Percentiles rank a stretch among this genome's conserved stretches.
Evolutionary conservation across 1,284 basidiomycete species (phyloP).

Genomic region (Mrakiaceae sp.): DNA sequence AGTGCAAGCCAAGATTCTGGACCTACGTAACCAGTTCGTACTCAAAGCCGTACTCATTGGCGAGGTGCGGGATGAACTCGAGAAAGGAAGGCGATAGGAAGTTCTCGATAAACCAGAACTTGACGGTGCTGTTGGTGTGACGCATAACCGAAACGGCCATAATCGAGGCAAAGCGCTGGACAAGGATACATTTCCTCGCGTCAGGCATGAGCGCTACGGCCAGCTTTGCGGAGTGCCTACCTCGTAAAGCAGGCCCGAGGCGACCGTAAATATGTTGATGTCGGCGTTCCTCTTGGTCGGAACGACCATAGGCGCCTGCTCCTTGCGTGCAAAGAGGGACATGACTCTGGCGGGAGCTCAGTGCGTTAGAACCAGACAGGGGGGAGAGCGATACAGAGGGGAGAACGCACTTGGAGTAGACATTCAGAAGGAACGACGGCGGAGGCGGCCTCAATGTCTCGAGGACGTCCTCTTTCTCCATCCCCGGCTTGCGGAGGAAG

Average conservation of each 20-base stretch:
- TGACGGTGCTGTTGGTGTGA: conserved; percentile 85
- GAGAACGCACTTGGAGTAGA: conserved; percentile 22
- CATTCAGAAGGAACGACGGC: conserved; percentile 10
- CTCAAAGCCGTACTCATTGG: conserved; percentile 79
- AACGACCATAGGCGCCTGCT: neutral
- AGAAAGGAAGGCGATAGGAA: conserved; percentile 96
- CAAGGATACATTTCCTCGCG: neutral
- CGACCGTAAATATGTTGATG: conserved; percentile 98
- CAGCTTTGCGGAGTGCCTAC: conserved; percentile 34
- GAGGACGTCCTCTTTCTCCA: conserved; percentile 71
- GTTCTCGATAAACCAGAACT: conserved; percentile 99
- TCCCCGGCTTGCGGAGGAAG: conserved; percentile 57
- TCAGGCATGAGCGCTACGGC: neutral
- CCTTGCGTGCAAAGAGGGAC: conserved; percentile 2
- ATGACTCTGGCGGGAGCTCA: neutral
- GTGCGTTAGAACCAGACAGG: neutral
- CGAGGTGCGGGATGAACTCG: conserved; percentile 88
- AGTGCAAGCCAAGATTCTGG: too few relatives aligned
- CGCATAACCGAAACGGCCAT: conserved; percentile 94
- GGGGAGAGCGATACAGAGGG: neutral
- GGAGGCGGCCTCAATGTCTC: conserved; percentile 31
- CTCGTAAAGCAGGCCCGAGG: conserved; percentile 91
- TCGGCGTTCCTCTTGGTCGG: conserved; percentile 47
- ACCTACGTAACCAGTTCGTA: conserved; percentile 83
- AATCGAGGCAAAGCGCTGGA: conserved; percentile 86